Conservation (phyloP, 2,329 filamentous ascomycete genomes). For the Cordyceps cateniannulata region DNA sequence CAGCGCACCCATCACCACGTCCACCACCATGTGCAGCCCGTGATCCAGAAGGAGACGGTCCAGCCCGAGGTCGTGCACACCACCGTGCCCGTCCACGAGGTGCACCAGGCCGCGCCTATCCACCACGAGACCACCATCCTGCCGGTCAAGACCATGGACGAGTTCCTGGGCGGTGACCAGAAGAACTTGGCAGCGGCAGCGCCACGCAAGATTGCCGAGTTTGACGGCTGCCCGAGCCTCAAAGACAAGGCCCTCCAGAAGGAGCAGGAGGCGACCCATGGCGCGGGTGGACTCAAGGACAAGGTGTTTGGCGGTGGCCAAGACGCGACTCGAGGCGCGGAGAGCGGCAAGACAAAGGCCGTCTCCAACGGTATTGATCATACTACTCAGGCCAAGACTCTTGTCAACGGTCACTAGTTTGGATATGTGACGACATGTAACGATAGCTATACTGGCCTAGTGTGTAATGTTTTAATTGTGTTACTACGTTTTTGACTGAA, state of each 20-base stretch:
- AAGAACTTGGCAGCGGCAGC: slow-evolving; percentile 45
- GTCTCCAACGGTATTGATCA: neutral
- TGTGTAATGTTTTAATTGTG: neutral
- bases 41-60: slow-evolving; percentile 63
- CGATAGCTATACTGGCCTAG: neutral
- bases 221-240: slow-evolving; percentile 52
- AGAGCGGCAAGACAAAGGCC: neutral
- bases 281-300: neutral
- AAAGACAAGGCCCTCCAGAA: slow-evolving; percentile 10
- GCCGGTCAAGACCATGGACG: slow-evolving; percentile 56
- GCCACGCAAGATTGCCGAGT: slow-evolving; percentile 48
- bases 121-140: slow-evolving; percentile 60
- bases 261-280: slow-evolving; percentile 5
- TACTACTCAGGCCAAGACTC: neutral
- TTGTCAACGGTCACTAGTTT: neutral
- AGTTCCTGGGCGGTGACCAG: slow-evolving; percentile 48
- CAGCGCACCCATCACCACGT: slow-evolving; percentile 40
- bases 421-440: neutral
- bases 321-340: neutral
- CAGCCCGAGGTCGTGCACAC: slow-evolving; percentile 65
- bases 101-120: slow-evolving; percentile 59
- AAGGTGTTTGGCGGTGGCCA: neutral
- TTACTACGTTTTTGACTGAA: neutral
- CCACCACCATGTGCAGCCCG: slow-evolving; percentile 63
- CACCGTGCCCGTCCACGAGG: slow-evolving; percentile 65